Conservation (phyloP, 768 basidiomycete genomes). For the Rhodocollybia butyracea region DNA sequence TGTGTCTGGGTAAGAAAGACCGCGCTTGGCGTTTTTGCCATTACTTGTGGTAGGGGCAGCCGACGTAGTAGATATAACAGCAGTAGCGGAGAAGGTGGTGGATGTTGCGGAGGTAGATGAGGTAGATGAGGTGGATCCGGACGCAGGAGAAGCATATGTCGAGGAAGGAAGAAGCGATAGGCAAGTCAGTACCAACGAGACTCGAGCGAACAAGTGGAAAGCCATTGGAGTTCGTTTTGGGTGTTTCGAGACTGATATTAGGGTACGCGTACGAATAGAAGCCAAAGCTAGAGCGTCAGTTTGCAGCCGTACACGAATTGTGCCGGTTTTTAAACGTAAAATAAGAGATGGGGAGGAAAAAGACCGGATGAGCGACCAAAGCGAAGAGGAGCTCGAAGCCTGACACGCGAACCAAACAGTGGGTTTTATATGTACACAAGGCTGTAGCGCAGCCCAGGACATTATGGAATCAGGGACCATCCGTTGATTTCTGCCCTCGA, state of each 20-base stretch:
- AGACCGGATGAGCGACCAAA: background rate
- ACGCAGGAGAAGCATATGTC: background rate
- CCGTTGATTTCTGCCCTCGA: too few relatives aligned
- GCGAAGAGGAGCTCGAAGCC: background rate
- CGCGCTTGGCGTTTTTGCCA: constrained; percentile 43
- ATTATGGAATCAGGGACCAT: too few relatives aligned
- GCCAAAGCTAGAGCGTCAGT: background rate
- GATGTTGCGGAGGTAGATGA: background rate
- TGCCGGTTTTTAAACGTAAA: background rate
- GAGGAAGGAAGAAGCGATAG: background rate
- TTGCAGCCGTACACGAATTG: too few relatives aligned
- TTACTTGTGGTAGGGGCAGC: constrained; percentile 16
- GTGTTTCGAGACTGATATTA: too few relatives aligned
- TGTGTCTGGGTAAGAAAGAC: constrained; percentile 38
- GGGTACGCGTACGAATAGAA: background rate
- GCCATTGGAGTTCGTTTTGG: too few relatives aligned
- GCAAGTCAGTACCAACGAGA: background rate
- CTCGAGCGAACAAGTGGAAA: background rate
- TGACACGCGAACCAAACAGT: background rate
- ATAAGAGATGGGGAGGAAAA: background rate
- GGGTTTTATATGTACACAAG: background rate
- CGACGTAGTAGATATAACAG: constrained; percentile 13
- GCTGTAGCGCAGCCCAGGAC: background rate
- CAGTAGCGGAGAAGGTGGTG: constrained; percentile 35
- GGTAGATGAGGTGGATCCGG: background rate